A percentile compares a stretch with the other conserved stretches of the same genome.
Evolutionary conservation across 1,284 basidiomycete species (phyloP).

Genomic region (Puccinia novopanici): DNA sequence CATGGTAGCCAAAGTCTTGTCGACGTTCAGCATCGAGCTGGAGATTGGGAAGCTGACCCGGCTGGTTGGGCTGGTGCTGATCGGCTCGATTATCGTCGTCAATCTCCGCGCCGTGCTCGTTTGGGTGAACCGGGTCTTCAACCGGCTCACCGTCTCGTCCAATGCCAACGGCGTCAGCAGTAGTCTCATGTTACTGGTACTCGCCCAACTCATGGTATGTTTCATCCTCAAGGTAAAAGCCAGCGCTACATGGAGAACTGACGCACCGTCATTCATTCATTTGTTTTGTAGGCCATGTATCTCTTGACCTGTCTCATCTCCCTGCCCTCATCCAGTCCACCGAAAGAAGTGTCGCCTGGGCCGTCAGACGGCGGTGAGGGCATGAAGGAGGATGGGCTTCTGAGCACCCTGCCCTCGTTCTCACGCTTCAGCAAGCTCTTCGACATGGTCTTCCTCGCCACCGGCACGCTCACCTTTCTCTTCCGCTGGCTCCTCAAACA

Average conservation of each 20-base stretch:
- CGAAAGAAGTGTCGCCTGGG: neutral
- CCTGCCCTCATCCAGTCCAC: conserved; percentile 56
- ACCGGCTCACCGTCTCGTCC: conserved; percentile 58
- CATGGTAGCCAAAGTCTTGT: conserved; percentile 57
- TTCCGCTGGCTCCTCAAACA: conserved; percentile 54
- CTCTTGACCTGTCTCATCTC: conserved; percentile 61
- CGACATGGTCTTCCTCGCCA: conserved; percentile 59
- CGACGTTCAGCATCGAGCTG: conserved; percentile 58
- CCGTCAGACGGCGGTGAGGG: conserved; percentile 6
- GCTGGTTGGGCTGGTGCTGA: conserved; percentile 59
- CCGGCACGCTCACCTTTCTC: conserved; percentile 56
- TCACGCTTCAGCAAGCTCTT: conserved; percentile 61
- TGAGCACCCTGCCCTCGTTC: conserved; percentile 61
- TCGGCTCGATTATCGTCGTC: conserved; percentile 60
- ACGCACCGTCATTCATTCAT: neutral
- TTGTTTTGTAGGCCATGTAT: conserved; percentile 58
- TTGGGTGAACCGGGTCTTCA: conserved; percentile 59
- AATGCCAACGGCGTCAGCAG: conserved; percentile 6
- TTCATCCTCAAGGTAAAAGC: neutral
- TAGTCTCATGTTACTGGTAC: conserved; percentile 60
- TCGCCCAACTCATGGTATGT: conserved; percentile 60
- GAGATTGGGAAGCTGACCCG: conserved; percentile 60
- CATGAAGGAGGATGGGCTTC: conserved; percentile 53
- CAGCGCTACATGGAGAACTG: neutral
- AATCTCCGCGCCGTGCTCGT: conserved; percentile 60